A percentile compares a stretch with the other conserved stretches of the same genome.
Evolutionary conservation across 306 rosid genomes (phyloP).

Genomic region (Bauhinia variegata): DNA sequence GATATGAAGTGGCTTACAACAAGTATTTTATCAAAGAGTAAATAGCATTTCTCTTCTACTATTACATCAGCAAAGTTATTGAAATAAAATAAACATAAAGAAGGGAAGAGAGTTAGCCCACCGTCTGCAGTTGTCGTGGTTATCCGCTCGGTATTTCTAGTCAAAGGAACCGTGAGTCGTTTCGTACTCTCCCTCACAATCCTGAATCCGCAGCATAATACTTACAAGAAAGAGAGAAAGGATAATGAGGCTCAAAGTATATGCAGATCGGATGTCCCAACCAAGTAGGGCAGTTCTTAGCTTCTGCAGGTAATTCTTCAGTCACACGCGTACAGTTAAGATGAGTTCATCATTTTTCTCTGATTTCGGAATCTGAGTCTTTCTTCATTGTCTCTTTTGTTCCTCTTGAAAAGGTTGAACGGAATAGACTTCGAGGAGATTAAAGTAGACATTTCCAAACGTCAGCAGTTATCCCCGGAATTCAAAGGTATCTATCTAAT

Average conservation of each 20-base stretch:
- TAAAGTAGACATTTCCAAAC: constrained; percentile 58
- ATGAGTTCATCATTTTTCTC: neutral
- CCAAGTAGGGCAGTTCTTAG: constrained; percentile 81
- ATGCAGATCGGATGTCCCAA: constrained; percentile 78
- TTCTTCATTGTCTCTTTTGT: neutral
- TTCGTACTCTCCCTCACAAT: neutral
- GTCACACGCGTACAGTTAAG: neutral
- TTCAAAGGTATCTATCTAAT: constrained; percentile 55
- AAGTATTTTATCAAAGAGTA: too few relatives aligned
- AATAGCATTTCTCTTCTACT: too few relatives aligned
- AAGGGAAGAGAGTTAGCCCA: too few relatives aligned
- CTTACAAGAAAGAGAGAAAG: neutral
- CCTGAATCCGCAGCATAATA: neutral
- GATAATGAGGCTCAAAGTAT: constrained; percentile 64
- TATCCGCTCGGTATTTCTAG: neutral
- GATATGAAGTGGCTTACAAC: too few relatives aligned
- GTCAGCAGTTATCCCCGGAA: constrained; percentile 59
- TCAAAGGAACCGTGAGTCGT: neutral
- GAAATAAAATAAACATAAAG: too few relatives aligned
- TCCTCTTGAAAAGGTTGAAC: constrained; percentile 49
- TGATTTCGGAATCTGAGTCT: neutral
- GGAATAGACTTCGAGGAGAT: constrained; percentile 71
- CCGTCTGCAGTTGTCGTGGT: too few relatives aligned
- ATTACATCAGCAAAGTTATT: too few relatives aligned
- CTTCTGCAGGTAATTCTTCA: constrained; percentile 71